Conservation (phyloP, 2,329 filamentous ascomycete species). For the Cladophialophora yegresii region DNA sequence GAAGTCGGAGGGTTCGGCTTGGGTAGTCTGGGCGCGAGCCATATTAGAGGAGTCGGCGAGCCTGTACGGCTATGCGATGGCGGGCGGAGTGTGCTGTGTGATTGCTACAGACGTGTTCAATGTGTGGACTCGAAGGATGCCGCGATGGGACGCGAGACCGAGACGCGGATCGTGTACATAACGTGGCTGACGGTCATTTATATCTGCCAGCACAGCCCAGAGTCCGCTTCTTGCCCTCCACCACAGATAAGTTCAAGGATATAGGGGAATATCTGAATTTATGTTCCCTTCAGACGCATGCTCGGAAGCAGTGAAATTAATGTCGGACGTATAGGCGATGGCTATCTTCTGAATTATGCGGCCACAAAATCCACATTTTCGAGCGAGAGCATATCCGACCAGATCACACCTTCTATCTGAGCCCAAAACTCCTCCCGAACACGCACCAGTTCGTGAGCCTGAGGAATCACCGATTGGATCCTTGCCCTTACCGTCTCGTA, state of each 20-base stretch:
- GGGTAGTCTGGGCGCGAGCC: slow-evolving; percentile 20
- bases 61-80: not conserved
- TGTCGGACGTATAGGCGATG: not conserved
- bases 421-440: slow-evolving; percentile 15
- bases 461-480: slow-evolving; percentile 22
- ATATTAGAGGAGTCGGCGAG: slow-evolving; percentile 6
- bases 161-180: not conserved
- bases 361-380: not conserved
- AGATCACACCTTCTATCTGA: slow-evolving; percentile 15
- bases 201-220: not conserved
- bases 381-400: slow-evolving; percentile 16
- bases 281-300: too few species aligned
- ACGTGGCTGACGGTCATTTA: not conserved
- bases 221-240: not conserved
- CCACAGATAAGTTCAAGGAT: too few species aligned
- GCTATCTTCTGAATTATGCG: not conserved
- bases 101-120: not conserved
- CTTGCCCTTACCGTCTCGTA: not conserved
- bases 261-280: too few species aligned
- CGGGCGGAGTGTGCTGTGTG: too few species aligned
- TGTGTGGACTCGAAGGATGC: not conserved
- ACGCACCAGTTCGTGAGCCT: slow-evolving; percentile 10
- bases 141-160: not conserved
- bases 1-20: slow-evolving; percentile 71
- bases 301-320: not conserved